Evolutionary conservation across 805 yeast genomes (phyloP).

Genomic region (Nakazawaea wickerhamii): DNA sequence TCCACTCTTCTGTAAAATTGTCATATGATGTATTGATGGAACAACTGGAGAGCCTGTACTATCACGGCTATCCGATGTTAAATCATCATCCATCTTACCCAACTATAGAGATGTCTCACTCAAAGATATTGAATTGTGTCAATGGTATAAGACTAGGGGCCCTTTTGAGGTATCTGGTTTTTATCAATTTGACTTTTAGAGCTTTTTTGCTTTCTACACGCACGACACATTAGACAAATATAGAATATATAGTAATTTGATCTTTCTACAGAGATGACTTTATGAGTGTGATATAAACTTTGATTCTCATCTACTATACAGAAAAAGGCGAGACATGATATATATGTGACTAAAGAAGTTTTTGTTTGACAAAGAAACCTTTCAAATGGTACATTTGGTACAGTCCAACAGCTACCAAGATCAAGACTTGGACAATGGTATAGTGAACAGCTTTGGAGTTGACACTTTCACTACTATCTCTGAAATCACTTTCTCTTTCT

Average conservation of each 20-base stretch:
- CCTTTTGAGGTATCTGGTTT: no score
- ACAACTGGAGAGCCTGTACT: background rate
- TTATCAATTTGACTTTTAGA: no score
- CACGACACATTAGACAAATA: no score
- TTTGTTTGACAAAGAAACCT: constrained; percentile 81
- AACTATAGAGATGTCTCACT: no score
- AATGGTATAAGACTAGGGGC: no score
- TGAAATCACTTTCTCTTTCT: constrained; percentile 67
- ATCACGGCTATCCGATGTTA: background rate
- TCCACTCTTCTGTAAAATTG: background rate
- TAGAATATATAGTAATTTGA: no score
- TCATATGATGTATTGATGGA: background rate
- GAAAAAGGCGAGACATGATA: background rate
- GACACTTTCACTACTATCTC: constrained; percentile 72
- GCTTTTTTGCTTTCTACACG: no score
- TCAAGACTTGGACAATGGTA: constrained; percentile 67
- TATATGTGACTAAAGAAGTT: constrained; percentile 47
- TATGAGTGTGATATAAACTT: no score
- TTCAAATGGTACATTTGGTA: constrained; percentile 77
- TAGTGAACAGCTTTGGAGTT: constrained; percentile 68
- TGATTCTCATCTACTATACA: background rate
- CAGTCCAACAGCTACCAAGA: constrained; percentile 61
- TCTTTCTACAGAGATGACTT: no score
- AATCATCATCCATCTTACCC: background rate
- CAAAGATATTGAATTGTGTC: background rate